Base-by-base conservation (phyloP, 2,329 filamentous ascomycete species). In the Ceratocystis destructans region DNA sequence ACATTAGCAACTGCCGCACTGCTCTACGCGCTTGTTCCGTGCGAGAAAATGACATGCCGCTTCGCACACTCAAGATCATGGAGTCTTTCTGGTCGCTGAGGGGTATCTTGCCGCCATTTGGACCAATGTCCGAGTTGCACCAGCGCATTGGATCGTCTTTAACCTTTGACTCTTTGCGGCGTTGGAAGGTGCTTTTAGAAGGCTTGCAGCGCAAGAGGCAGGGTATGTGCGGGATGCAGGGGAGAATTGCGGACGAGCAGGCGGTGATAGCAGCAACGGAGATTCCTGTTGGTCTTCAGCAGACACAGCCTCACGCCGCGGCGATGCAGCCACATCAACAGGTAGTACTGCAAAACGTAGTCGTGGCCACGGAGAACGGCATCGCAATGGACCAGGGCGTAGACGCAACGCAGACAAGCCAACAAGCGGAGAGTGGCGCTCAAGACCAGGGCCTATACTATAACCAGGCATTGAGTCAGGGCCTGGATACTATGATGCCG, bases 71-170 rank as follows among this genome's bases (percentile, higher is more conserved):
- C 46, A 74, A 76, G 66, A 77, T 83, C 68, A 73, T 82, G 57
- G 79, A 82, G 70, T 77, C 77, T 1, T 83, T 76, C 67, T 82
- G 77, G 79, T 75, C 73, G 37, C 72, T 77, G 59, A 74, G 75
- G 28, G 73, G 74, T 66, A 68, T 74, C 62, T 71, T 79, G 66
- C 74, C 76, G 33, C 72, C 72, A 28, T 72, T 75, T 31, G 77
- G 78, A 46, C 75, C 76, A 7, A 74, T 77, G 0, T 76, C 76
- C 1, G 72, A 74, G 12, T 77, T 78, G 45, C 76, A 77, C 2
- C 76, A 78, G 67, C 77, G 81, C 0, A 75, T 82, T 3, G 76
- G 78, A 17, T 79, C 79, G 2, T 78, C 79, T 62, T 73, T 82
- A 41, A 77, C 77, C 3, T 80, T 79, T 68, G 80, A 79, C 70